phyloP scores from a whole-genome alignment of 352 stramenopile genomes.

The Pythium dissimile region DNA sequence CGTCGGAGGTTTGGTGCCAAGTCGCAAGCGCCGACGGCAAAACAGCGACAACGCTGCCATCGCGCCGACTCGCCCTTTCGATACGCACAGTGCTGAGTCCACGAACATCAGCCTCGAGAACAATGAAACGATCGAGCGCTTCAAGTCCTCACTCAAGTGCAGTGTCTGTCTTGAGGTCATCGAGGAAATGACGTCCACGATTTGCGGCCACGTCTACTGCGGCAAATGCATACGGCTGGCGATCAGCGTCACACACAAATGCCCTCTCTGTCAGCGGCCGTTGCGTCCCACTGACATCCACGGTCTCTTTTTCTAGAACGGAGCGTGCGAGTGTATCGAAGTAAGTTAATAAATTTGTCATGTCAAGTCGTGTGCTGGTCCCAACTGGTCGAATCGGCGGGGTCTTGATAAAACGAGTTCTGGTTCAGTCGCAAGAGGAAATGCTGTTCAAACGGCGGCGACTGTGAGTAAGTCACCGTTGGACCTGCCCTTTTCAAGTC shows the following conservation, averaged over 20 bases:
- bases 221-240: constrained; percentile 63
- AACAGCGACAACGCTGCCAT: neutral
- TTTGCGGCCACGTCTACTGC: constrained; percentile 82
- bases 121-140: constrained; percentile 69
- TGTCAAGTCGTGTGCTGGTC: too few relatives aligned
- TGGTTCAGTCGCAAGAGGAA: constrained; percentile 60
- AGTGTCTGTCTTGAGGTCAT: constrained; percentile 80
- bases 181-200: constrained; percentile 76
- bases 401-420: constrained; percentile 30
- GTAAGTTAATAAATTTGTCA: constrained; percentile 22
- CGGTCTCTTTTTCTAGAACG: constrained; percentile 63
- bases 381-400: too few relatives aligned
- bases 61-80: constrained; percentile 10
- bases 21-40: constrained; percentile 32
- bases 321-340: neutral
- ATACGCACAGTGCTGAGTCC: constrained; percentile 50
- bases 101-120: constrained; percentile 73
- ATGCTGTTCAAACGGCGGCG: constrained; percentile 24
- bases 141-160: constrained; percentile 77
- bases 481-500: neutral
- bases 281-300: constrained; percentile 71
- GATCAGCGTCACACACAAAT: constrained; percentile 69
- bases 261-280: constrained; percentile 63
- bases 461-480: neutral
- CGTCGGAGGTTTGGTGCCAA: constrained; percentile 9